A percentile compares a stretch with the other conserved stretches of the same genome.
phyloP scores from a whole-genome alignment of 192 early-diverging fungal genomes.

The Rhizophagus clarus region DNA sequence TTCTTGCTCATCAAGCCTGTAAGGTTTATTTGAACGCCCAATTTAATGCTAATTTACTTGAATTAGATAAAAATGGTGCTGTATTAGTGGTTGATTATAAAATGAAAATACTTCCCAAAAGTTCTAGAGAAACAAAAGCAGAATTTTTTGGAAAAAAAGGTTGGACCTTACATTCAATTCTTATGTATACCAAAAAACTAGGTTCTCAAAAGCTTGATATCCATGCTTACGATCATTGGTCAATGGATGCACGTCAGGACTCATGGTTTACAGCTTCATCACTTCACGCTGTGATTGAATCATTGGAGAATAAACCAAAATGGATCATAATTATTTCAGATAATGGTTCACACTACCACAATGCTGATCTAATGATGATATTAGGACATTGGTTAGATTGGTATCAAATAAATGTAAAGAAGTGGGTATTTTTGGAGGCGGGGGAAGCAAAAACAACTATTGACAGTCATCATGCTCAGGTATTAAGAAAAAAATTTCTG shows the following conservation, averaged over 20 bases:
- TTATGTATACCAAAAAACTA: background rate
- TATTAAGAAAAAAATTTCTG: background rate
- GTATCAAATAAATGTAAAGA: background rate
- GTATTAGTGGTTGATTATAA: background rate
- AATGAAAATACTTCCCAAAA: slow-evolving; percentile 10
- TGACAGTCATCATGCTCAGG: background rate
- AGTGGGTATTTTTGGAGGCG: slow-evolving; percentile 4
- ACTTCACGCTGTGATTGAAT: background rate
- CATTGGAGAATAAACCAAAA: background rate
- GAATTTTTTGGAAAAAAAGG: slow-evolving; percentile 8
- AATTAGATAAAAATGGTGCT: background rate
- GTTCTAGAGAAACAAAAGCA: background rate
- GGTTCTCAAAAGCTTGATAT: background rate
- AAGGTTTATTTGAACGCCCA: background rate
- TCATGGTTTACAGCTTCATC: slow-evolving; percentile 5
- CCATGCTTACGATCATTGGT: background rate
- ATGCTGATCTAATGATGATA: slow-evolving; percentile 13
- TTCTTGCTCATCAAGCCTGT: background rate
- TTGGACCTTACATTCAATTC: background rate
- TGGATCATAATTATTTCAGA: background rate
- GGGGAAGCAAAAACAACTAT: background rate
- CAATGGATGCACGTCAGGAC: background rate
- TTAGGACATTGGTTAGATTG: background rate
- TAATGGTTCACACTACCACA: slow-evolving; percentile 9
- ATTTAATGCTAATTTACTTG: background rate